Evolutionary conservation across 805 yeast species (phyloP), one percentile per base, ranked within the genome.

Genomic region (Kodamaea kaohsiungensis): DNA sequence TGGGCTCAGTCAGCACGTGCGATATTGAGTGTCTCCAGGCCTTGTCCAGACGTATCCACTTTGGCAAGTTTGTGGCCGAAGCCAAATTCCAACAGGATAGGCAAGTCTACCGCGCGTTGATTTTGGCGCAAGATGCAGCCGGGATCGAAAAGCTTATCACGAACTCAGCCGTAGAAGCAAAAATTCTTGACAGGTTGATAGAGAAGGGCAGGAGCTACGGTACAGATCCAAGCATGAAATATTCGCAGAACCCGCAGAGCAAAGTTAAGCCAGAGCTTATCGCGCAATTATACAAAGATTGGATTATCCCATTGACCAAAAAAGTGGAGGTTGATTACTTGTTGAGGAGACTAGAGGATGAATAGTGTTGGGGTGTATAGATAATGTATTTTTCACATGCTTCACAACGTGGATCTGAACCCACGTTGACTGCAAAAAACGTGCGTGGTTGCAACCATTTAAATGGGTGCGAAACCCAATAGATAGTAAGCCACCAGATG

Each of bases 21-120:
- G 99, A 95, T 67, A 88, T 93, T 54, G 96, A 89, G 60, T 84
- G 88, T 60, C 78, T 95, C 60, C 97, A 95, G 70, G 87, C 96
- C 4, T 73, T 95, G 46, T 88, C 96, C 7, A 80, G 99, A 64
- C 81, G 99, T 67, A 90, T 95, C 61, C 99, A 95, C 72, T 95
- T 93, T 72, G 99, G 99, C 49, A 89, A 89, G 71, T 95, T 93
- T 77, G 99, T 95, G 8, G 99, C 99, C 4, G 99, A 95, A 69
- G 88, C 97, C 46, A 95, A 95, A 71, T 95, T 84, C 70, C 85
- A 79, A 62, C 73, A 77, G 25, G 95, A 92, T 56, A 79, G 76
- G 37, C 89, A 82, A 49, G 69, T 68, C 49, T 91, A 86, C 74
- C 83, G 82, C 1, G 72, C 79, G 60, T 72, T 91, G 61, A 95